These are phyloP conservation scores for Ophiocordyceps camponoti-saundersi DNA, from an alignment of 2,329 filamentous ascomycete genomes.

Conservation along the genomic window DNA sequence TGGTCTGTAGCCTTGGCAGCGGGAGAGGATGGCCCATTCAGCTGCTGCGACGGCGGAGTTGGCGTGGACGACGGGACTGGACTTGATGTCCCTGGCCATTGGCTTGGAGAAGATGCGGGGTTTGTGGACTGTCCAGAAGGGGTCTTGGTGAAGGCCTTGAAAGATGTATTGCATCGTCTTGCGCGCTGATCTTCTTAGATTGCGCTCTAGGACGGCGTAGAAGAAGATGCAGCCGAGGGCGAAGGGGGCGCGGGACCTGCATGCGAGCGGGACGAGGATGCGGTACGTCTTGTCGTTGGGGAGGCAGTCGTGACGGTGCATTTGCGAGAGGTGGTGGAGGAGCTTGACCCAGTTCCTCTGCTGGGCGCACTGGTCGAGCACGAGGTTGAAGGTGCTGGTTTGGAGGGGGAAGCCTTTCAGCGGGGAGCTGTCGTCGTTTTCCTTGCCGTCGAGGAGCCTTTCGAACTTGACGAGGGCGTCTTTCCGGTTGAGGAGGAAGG, in stretches of 20 bases:
- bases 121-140: constrained; percentile 12
- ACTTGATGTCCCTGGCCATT: constrained; percentile 7
- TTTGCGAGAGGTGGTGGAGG: too few relatives aligned
- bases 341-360: too few relatives aligned
- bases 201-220: constrained; percentile 14
- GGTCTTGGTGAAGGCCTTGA: constrained; percentile 7
- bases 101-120: constrained; percentile 12
- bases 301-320: constrained; percentile 2
- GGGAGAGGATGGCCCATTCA: constrained; percentile 13
- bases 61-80: constrained; percentile 4
- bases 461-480: constrained; percentile 5
- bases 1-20: constrained; percentile 12
- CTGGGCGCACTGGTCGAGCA: too few relatives aligned
- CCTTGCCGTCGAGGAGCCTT: too few relatives aligned
- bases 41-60: constrained; percentile 8
- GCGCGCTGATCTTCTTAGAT: constrained; percentile 10
- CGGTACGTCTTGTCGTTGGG: constrained; percentile 17
- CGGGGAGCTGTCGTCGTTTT: too few relatives aligned
- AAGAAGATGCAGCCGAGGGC: constrained; percentile 15
- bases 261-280: constrained; percentile 20
- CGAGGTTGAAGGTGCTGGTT: too few relatives aligned
- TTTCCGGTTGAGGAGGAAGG: constrained; percentile 19
- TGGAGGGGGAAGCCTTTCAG: too few relatives aligned
- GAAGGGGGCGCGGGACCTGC: constrained; percentile 12
- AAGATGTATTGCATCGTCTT: constrained; percentile 10